A percentile compares a stretch with the other conserved stretches of the same genome.
Conservation (phyloP, 495 filamentous ascomycete species). For the Cercophora sp. region DNA sequence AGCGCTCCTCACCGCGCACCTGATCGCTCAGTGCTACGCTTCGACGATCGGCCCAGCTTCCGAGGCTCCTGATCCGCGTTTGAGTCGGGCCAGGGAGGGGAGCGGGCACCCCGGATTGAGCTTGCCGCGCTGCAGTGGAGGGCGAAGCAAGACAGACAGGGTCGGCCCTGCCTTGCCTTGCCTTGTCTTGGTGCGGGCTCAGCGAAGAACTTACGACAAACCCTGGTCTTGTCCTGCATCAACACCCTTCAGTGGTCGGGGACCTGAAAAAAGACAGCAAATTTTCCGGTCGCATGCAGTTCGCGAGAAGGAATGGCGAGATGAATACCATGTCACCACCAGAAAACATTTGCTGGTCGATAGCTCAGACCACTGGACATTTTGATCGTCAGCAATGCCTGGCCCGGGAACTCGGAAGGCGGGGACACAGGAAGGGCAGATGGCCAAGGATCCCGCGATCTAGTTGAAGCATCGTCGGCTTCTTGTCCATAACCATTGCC, state of each 20-base stretch:
- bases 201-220: background rate
- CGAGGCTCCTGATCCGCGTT: conserved; percentile 33
- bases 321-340: background rate
- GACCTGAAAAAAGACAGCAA: background rate
- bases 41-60: conserved; percentile 25
- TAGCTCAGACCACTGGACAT: background rate
- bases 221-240: conserved; percentile 6
- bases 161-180: background rate
- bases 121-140: conserved; percentile 16
- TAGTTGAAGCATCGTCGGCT: too few relatives aligned
- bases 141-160: conserved; percentile 3
- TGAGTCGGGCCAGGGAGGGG: conserved; percentile 17
- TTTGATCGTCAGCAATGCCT: conserved; percentile 1
- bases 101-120: conserved; percentile 18
- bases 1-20: too few relatives aligned
- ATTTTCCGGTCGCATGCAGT: conserved; percentile 7
- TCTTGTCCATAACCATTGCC: too few relatives aligned
- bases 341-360: background rate
- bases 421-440: background rate
- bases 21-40: conserved; percentile 16
- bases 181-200: background rate
- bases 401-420: conserved; percentile 7
- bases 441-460: too few relatives aligned
- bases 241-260: background rate
- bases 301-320: background rate